Base-by-base conservation (phyloP, 176 grass and related monocot species). In the Carex pumila region DNA sequence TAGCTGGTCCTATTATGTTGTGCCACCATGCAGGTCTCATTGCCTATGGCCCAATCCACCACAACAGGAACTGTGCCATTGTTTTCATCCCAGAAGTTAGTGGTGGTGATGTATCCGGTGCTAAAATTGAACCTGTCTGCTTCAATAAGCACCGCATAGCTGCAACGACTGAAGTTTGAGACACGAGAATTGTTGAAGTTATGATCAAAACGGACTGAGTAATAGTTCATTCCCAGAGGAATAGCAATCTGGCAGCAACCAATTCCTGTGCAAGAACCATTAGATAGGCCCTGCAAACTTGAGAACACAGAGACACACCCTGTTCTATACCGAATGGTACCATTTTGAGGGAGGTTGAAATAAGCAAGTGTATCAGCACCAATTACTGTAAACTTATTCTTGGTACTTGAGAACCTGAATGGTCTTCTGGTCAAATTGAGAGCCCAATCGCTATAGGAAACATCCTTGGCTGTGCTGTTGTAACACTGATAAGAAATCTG, bases 321-420 rank as follows among this genome's bases (percentile, higher is more conserved):
- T 7, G 65, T 82, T 32, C 7, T 21, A 12, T 88, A 91, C 1
- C 5, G 5, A 0, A 5, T 22, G 12, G 0, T 3, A 3, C 6
- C 1, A 43, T 18, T 19, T 18, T 2, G 0, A 19, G 67, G 7
- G 36, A 82, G 7, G 36, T 1, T 0, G 11, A 85, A 83, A 30
- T 79, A 90, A 1, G 79, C 31, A 0, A 94, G 39, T 30, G 88
- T 86, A 0, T 79, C n/a, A 77, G 84, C 85, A 0, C 93, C 93
- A 0, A 91, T 86, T 19, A 66, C 79, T 0, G 85, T 90, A 66
- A 92, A 92, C 87, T 68, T 95, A 22, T 95, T 95, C 4, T 34
- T 5, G 6, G 11, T 41, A 5, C 61, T 34, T 0, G 88, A 91
- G 43, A 92, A 61, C 54, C 31, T 61, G 3, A 14, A 84, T 0